phyloP scores from a whole-genome alignment of 2,329 filamentous ascomycete species.

The Talaromyces sp. region DNA sequence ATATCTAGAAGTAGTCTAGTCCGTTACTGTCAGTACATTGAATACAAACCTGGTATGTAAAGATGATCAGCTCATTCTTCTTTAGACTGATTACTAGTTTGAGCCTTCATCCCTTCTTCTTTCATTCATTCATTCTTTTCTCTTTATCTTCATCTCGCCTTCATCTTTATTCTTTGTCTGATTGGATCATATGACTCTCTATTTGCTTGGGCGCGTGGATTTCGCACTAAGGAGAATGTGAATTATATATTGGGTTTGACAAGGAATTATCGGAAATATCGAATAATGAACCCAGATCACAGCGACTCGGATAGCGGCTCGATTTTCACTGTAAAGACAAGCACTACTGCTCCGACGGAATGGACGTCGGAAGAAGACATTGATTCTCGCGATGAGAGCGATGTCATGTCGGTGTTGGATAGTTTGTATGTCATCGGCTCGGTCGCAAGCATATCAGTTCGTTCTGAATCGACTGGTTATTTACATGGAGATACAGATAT shows the following conservation, averaged over 20 bases:
- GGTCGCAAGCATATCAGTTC: background rate
- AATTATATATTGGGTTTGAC: background rate
- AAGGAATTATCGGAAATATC: background rate
- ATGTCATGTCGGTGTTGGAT: slow-evolving; percentile 13
- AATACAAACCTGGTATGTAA: background rate
- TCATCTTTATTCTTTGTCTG: background rate
- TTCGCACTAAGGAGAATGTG: background rate
- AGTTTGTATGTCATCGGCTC: slow-evolving; percentile 9
- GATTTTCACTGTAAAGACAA: slow-evolving; percentile 8
- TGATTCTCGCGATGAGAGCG: background rate
- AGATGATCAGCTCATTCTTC: background rate
- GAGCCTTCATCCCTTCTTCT: no score
- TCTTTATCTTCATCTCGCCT: background rate
- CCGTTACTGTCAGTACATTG: background rate
- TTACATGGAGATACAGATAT: background rate
- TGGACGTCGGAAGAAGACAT: slow-evolving; percentile 1
- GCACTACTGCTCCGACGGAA: slow-evolving; percentile 15
- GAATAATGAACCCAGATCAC: slow-evolving; percentile 1
- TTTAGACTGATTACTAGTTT: background rate
- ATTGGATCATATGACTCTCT: background rate
- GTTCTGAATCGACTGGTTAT: background rate
- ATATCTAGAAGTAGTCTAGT: background rate
- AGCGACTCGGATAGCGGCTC: slow-evolving; percentile 9
- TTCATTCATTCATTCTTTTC: background rate
- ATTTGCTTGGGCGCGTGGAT: no score